Evolutionary conservation across 176 grass and related monocot genomes (phyloP), one percentile per base, ranked within the genome.

Genomic region (Puccinellia tenuiflora): DNA sequence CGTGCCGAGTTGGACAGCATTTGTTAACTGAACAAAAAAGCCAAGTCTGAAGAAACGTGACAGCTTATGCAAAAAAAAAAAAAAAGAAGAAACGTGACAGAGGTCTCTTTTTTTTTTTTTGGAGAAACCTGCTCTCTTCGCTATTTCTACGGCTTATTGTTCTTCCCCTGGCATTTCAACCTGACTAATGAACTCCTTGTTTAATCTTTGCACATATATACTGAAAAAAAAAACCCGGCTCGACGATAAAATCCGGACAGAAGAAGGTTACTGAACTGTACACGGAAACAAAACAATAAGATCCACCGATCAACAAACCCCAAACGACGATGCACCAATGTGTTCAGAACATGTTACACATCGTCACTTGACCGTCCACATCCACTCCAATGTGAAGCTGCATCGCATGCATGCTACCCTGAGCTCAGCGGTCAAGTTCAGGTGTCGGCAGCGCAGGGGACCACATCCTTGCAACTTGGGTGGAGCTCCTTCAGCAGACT

Each of bases 381-480:
- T 14, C 42, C 9, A 3, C 42, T 43, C 11, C 11, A 9, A 11
- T 42, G 42, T 43, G 10, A 43, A 43, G 42, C 7, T 43, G 39
- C 39, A 40, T 5, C 39, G 39, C 7, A 40, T 40, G 39, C 39
- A 64, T 18, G 69, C 37, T 69, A 33, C 16, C 2, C 29, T 16
- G 35, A 47, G 61, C 50, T 60, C 3, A 26, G 17, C 61, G 17
- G 62, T 42, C 22, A 61, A 26, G 28, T 28, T 76, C 57, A 82
- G 56, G 54, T 74, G 65, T 42, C 64, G 5, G 21, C 3, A 11
- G 21, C 3, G 26, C 33, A 56, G 13, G 65, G 55, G 71, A 55
- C 24, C 6, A 15, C 63, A 17, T 81, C 70, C 20, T 70, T 85
- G 57, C 77, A 70, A 81, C 38, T 67, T 30, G 40, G 76, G 40